phyloP scores from a whole-genome alignment of 768 basidiomycete genomes.

The Lentinula boryana region DNA sequence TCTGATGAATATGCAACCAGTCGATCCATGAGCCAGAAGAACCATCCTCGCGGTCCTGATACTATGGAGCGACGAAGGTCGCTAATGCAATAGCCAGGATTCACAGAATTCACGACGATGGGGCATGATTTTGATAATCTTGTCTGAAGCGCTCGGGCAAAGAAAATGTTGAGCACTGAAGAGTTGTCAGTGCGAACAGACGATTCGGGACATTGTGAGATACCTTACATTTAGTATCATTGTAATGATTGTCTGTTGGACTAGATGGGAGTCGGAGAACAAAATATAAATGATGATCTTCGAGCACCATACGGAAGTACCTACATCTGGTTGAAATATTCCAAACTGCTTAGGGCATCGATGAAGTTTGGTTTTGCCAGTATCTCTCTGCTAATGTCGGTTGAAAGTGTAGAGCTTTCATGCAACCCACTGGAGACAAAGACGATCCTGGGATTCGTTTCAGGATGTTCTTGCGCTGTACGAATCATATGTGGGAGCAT shows the following conservation, averaged over 20 bases:
- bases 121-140: constrained; percentile 16
- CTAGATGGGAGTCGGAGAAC: not conserved
- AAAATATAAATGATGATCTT: not conserved
- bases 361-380: not conserved
- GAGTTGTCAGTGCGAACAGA: not conserved
- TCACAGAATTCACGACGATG: constrained; percentile 14
- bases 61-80: constrained; percentile 11
- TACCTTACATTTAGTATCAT: not conserved
- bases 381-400: not conserved
- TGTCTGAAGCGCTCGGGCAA: constrained; percentile 20
- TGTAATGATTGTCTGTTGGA: not conserved
- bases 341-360: not conserved
- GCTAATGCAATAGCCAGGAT: constrained; percentile 26
- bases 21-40: not conserved
- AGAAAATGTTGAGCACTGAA: constrained; percentile 24
- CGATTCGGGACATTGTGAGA: too few relatives aligned
- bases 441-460: constrained; percentile 16
- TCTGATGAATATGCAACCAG: constrained; percentile 13
- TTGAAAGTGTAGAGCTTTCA: constrained; percentile 6
- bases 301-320: not conserved
- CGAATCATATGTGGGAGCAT: constrained; percentile 23
- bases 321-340: not conserved
- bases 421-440: constrained; percentile 24
- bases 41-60: not conserved
- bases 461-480: constrained; percentile 17